Evolutionary conservation across 345 rosid genomes (phyloP).

Genomic region (Salix arbutifolia): DNA sequence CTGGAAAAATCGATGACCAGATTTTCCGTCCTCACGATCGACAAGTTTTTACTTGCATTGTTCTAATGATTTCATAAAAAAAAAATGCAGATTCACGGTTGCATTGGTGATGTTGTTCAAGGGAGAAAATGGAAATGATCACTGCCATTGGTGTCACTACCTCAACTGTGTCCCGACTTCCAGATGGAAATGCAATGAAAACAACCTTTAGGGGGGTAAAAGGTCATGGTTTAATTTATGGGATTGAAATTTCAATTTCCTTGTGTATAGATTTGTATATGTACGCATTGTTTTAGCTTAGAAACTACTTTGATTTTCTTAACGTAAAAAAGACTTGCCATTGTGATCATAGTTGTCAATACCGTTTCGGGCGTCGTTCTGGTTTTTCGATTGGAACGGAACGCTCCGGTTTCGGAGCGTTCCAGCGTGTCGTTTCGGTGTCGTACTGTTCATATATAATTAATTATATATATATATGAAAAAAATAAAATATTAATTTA

Average conservation of each 20-base stretch:
- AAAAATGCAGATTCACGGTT: slow-evolving; percentile 17
- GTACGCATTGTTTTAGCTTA: not conserved
- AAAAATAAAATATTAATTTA: too few relatives aligned
- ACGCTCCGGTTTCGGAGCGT: too few relatives aligned
- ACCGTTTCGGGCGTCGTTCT: too few relatives aligned
- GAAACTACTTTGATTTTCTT: not conserved
- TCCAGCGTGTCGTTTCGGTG: too few relatives aligned
- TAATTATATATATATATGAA: too few relatives aligned
- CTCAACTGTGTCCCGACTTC: slow-evolving; percentile 29
- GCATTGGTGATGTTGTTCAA: slow-evolving; percentile 30
- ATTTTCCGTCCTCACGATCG: not conserved
- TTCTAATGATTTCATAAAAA: not conserved
- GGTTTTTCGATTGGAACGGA: too few relatives aligned
- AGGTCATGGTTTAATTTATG: not conserved
- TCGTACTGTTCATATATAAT: too few relatives aligned
- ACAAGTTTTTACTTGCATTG: not conserved
- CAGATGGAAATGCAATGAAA: slow-evolving; percentile 21
- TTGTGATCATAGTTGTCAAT: too few relatives aligned
- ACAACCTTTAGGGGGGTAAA: not conserved
- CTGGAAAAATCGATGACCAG: not conserved
- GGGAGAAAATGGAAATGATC: slow-evolving; percentile 27
- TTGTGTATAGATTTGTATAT: not conserved
- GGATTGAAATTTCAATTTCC: not conserved
- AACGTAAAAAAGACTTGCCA: not conserved
- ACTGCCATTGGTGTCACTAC: slow-evolving; percentile 31